Conservation (phyloP, 805 yeast genomes). For the Ogataea henricii region DNA sequence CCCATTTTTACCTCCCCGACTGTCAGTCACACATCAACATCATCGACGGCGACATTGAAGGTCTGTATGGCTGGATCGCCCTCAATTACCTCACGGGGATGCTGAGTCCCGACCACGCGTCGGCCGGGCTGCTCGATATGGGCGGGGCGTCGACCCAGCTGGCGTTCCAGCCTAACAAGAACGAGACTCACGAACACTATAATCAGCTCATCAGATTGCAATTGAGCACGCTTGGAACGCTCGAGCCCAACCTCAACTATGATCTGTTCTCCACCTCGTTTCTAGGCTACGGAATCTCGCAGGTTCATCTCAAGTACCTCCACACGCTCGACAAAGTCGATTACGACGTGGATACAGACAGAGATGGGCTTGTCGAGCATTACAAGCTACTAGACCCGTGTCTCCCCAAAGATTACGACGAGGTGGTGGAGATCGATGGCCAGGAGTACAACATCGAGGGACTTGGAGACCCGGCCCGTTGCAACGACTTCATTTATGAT, state of each 20-base stretch:
- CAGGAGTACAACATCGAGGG: slow-evolving; percentile 43
- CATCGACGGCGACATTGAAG: slow-evolving; percentile 67
- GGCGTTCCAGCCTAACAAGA: slow-evolving; percentile 57
- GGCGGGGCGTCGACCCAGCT: slow-evolving; percentile 70
- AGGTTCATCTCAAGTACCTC: slow-evolving; percentile 52
- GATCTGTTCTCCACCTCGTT: slow-evolving; percentile 57
- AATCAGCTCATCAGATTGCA: slow-evolving; percentile 48
- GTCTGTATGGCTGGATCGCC: slow-evolving; percentile 67
- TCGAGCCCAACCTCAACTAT: slow-evolving; percentile 33
- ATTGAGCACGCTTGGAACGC: slow-evolving; percentile 38
- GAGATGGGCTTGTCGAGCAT: slow-evolving; percentile 17
- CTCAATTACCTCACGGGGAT: slow-evolving; percentile 56
- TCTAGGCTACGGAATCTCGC: slow-evolving; percentile 61
- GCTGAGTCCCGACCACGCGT: slow-evolving; percentile 35
- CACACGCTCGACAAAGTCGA: slow-evolving; percentile 31
- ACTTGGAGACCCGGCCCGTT: slow-evolving; percentile 49
- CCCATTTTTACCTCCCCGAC: slow-evolving; percentile 60
- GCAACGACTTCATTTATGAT: slow-evolving; percentile 50
- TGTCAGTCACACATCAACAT: slow-evolving; percentile 60
- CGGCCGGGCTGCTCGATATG: slow-evolving; percentile 62
- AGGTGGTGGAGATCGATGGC: slow-evolving; percentile 15
- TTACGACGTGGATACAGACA: slow-evolving; percentile 12
- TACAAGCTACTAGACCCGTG: slow-evolving; percentile 52
- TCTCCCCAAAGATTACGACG: slow-evolving; percentile 47
- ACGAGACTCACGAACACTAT: slow-evolving; percentile 46